Evolutionary conservation across 176 grass and related monocot genomes (phyloP), one percentile per base, ranked within the genome.

Genomic region (Puya raimondii): DNA sequence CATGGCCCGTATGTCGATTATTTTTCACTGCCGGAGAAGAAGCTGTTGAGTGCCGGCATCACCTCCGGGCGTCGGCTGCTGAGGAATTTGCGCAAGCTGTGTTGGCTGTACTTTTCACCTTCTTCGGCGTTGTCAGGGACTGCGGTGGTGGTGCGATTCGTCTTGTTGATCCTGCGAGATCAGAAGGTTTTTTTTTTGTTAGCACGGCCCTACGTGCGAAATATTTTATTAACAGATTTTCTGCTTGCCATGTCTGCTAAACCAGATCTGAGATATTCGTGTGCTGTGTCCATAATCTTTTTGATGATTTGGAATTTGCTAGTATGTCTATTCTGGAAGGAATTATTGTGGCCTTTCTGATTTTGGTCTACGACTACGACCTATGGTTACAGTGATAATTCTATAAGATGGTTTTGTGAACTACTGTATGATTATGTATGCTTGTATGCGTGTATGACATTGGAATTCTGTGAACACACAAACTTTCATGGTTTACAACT

Each of bases 61-160:
- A 96, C 84, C 76, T 90, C 84, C 0, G 91, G 87, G 11, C 76
- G 73, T 61, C 80, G 91, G 2, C 67, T 67, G 67, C 61, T 57
- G 50, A 91, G 70, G 91, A 83, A 96, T 5, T 80, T 85, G 15
- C 87, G 84, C 80, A 96, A 75, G 10, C 72, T 69, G 51, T 91
- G 91, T 54, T 91, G 84, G 74, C 70, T 78, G 76, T 96, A 96
- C 47, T 65, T 80, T 69, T 91, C 25, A 0, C 84, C 91, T 72
- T 96, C 91, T n/a, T 78, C 84, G 47, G 78, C 81, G 64, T 96
- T 96, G 16, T 91, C 84, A 51, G 70, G 72, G 59, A 96, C 59
- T 8, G 87, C 91, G 14, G 84, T 87, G 14, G 84, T 87, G 64
- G 66, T 69, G 12, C 87, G 81, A 61, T 83, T 33, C 20, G 53